Conservation (phyloP, 768 basidiomycete genomes). For the Sarcodon aspratus region DNA sequence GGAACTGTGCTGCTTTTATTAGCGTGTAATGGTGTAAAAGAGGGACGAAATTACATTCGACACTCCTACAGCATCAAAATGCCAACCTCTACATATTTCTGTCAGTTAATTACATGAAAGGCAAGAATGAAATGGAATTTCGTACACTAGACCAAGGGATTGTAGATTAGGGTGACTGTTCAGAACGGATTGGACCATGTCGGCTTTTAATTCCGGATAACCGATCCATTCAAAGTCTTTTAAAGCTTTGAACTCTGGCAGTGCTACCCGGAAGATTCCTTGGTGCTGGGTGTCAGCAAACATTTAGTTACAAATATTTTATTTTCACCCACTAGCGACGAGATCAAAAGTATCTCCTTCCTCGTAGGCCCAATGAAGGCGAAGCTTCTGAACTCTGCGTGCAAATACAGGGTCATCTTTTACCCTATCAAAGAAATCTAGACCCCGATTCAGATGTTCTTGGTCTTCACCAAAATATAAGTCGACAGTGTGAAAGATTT, state of each 20-base stretch:
- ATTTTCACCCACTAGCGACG: conserved; percentile 34
- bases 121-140: conserved; percentile 1
- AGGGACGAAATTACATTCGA: not conserved
- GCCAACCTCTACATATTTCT: conserved; percentile 39
- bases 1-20: conserved; percentile 30
- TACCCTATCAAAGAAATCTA: conserved; percentile 59
- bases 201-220: conserved; percentile 58
- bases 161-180: conserved; percentile 41
- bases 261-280: conserved; percentile 52
- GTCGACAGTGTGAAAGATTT: conserved; percentile 58
- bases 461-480: conserved; percentile 56
- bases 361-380: conserved; percentile 61
- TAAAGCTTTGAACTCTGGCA: conserved; percentile 52
- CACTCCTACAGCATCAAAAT: conserved; percentile 62
- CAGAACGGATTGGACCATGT: conserved; percentile 50
- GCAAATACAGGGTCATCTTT: conserved; percentile 54
- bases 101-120: not conserved
- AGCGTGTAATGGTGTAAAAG: not conserved
- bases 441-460: conserved; percentile 45
- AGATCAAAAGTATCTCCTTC: conserved; percentile 57
- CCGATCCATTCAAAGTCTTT: conserved; percentile 70
- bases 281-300: not conserved
- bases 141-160: conserved; percentile 48
- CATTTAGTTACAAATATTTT: not conserved
- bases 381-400: conserved; percentile 41